Evolutionary conservation across 768 basidiomycete genomes (phyloP), one percentile per base, ranked within the genome.

Genomic region (Leucocoprinus leucothites): DNA sequence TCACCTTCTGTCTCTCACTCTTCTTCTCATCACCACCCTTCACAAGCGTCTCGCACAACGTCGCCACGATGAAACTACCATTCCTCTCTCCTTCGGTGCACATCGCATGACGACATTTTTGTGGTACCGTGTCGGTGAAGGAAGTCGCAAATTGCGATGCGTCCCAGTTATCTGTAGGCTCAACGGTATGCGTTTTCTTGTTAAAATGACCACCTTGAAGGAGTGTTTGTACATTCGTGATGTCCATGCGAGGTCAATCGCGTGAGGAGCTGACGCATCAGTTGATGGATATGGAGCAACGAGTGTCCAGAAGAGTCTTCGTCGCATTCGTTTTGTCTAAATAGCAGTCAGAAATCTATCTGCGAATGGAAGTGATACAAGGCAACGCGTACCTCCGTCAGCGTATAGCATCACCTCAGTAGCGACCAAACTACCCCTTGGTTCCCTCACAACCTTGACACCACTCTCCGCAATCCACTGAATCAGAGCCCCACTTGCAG

Each of bases 121-220:
- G n/a, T 9, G 82, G 84, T 0, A 89, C 80, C 3, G 69, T 60
- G 13, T 74, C 66, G 21, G 88, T 68, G 63, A 91, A 88, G 9
- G 70, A 65, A 2, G 70, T 68, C 0, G 88, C 89, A 58, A 92
- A 92, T 1, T 68, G 69, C 1, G 69, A 64, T 0, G 86, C 72
- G 18, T 85, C 82, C 77, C 86, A 93, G 9, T 63, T 60, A 0
- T 58, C 38, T 1, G 67, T 60, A 2, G 78, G 61, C 2, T 80
- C 78, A 35, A 95, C 73, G 2, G 77, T 58, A 19, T 77, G 76
- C 2, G 82, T 79, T 0, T 78, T 66, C 28, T 84, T 86, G 57
- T 83, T 85, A 70, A 85, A 97, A 65, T 95, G 93, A 0, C 94
- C 94, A 4, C 94, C 94, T 65, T 95, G 92, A 1, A 97, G 77